Evolutionary conservation across 2,329 filamentous ascomycete species (phyloP), one percentile per base, ranked within the genome.

Genomic region (Cylindrodendrum hubeiense): DNA sequence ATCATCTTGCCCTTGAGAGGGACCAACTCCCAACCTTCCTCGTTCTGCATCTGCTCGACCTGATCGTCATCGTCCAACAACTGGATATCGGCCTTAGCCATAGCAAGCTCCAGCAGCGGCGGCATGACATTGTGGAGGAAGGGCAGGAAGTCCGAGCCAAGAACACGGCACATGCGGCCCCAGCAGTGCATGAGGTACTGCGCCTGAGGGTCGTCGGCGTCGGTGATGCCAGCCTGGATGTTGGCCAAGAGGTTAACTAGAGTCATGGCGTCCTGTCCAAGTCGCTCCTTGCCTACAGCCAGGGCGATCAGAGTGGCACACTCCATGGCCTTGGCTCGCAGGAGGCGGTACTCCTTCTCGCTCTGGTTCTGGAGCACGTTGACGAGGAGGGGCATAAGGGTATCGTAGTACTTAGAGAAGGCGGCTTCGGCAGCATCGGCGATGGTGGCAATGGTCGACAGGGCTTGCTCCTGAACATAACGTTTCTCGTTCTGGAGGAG

Each of bases 101-200:
- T 93, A 30, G 95, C 96, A 69, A 98, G 88, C 77, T 97, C 91
- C 63, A 98, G 87, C 60, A 99, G 86, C 21, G 96, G 96, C 7
- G 95, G 95, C 90, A 99, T 98, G 67, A 99, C 96, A 53, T 90
- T 95, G 39, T 91, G 90, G 58, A 99, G 86, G 85, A 97, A 99
- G 17, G 95, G 95, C 13, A 98, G 86, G 80, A 99, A 99, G 74
- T 98, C 95, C 51, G 88, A 84, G 21, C 93, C 94, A 68, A 99
- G 87, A 30, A 99, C 95, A 70, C 96, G 91, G 81, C 95, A 98
- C 96, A 99, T 99, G 52, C 96, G 91, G 56, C 96, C 96, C 96
- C 96, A 99, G 83, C 96, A 99, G 85, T 99, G 96, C 82, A 99
- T 93, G 37, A 99, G 87, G 79, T 99, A 99, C 75, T 97, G 95